Base-by-base conservation (phyloP, 2,329 filamentous ascomycete species). In the Endoconidiophora polonica region DNA sequence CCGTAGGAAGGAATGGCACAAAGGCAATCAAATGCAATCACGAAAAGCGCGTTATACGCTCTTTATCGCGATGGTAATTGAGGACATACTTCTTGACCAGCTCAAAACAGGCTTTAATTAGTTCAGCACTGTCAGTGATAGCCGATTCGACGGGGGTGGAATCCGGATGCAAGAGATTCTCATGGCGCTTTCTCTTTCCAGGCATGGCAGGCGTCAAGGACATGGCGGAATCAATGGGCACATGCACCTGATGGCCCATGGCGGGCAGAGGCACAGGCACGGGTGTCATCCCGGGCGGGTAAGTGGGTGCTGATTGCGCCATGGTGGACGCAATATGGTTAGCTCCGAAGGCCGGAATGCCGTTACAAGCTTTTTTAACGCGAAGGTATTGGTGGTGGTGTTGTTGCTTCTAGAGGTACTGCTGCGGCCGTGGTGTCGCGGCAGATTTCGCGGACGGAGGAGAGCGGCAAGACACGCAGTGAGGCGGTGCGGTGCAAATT, bases 181-280 rank as follows among this genome's bases (percentile, higher is more conserved):
- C 62, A 58, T 76, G 73, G 68, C 75, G 75, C 65, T 79, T 79
- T 61, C 76, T 68, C 66, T 79, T 79, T 52, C 65, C 65, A 23
- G 68, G 61, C 33, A 66, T 57, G 48, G 60, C 41, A 20, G 42
- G 24, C 48, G 44, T 45, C 24, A 45, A 45, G 37, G 48, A 49
- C 26, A 53, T 37, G 43, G 49, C 49, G 16, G 53, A 52, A 38
- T 52, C 43, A 39, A 52, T 53, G 18, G 48, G 48, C 37, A 53
- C 46, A 24, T 50, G 48, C 29, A 12, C 26, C 23, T 40, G 39
- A 23, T 49, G 39, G n/a, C 20, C 38, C 36, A 24, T 33, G 22
- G 23, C 38, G 6, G 46, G 43, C 41, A 50, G 46, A 14, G 53
- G 46, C 29, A 48, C 50, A 18, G 50, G 50, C 38, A 54, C 48